Evolutionary conservation across 1,284 basidiomycete genomes (phyloP), one percentile per base, ranked within the genome.

Genomic region (Trichosporon sp.): DNA sequence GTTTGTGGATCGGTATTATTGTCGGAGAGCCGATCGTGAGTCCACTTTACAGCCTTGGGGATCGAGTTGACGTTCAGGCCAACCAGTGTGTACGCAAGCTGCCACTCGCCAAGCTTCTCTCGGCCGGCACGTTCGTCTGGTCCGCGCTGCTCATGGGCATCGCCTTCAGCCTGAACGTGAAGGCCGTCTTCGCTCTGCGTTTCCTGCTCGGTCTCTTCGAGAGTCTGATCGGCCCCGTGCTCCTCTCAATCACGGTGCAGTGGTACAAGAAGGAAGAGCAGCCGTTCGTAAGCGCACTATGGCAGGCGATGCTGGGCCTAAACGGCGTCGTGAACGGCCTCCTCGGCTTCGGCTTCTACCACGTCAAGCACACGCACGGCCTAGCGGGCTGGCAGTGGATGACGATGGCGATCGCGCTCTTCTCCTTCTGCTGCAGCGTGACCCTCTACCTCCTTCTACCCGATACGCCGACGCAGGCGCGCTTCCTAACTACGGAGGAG

Each of bases 131-230:
- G 59, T 27, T 74, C 19, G 59, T 70, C 52, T 75, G 74, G 74
- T 64, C 68, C 5, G 65, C 9, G 19, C 62, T 52, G 21, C 29
- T 56, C 33, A 67, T 92, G 13, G 91, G 90, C 0, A 78, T 92
- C 8, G 73, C 88, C 1, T 92, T 93, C 76, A 87, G 87, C 0
- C 81, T 92, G 21, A 90, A 58, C 36, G 65, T 74, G n/a, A 88
- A 0, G 88, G 90, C 77, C 83, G 88, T 73, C 27, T 69, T 70
- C 25, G 69, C 65, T 11, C 63, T 71, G 25, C 64, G 72, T 8
- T 65, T 72, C 63, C 54, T 73, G 11, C 56, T 74, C 13, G 75
- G 75, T 40, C 65, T 77, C 52, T 73, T 71, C 59, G 75, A 77
- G 63, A 70, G 71, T 8, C 36, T 68, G 13, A 69, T 75, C 37